Base-by-base conservation (phyloP, 2,329 filamentous ascomycete species). In the Xylaria sp. region DNA sequence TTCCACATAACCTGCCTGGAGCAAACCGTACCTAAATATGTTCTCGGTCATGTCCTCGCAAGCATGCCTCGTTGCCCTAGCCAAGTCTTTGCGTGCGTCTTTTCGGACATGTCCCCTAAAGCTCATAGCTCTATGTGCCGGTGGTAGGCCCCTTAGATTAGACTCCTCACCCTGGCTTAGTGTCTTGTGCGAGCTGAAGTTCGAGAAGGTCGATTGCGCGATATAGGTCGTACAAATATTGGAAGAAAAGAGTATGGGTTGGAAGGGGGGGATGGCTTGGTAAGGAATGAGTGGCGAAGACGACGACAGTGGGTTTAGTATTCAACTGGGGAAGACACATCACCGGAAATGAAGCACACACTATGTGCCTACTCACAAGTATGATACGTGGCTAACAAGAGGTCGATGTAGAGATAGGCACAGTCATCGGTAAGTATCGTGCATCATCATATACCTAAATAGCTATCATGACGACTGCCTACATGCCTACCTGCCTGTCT, bases 1-100 rank as follows among this genome's bases (percentile, higher is more conserved):
- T n/a, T n/a, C n/a, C n/a, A n/a, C n/a, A n/a, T n/a, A n/a, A n/a
- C n/a, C n/a, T n/a, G n/a, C n/a, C n/a, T n/a, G n/a, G n/a, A n/a
- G n/a, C n/a, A n/a, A n/a, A n/a, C 33, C 17, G 17, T 49, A 49
- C 23, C 21, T 15, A n/a, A n/a, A n/a, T n/a, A 14, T 43, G 43
- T 54, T 55, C 47, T 63, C 52, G 46, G 60, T 63, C 60, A 59
- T 63, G 12, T 49, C 38, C 53, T 60, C 56, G 51, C n/a, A 52
- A 63, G 45, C 45, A 50, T 42, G 38, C 35, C 11, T 46, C 33
- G 43, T 60, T n/a, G n/a, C n/a, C n/a, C n/a, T n/a, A n/a, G n/a
- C n/a, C n/a, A n/a, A n/a, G n/a, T n/a, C n/a, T n/a, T n/a, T n/a
- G n/a, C n/a, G 25, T 38, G 33, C 31, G 38, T 23, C 37, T 43